Base-by-base conservation (phyloP, 805 yeast species). In the Tetrapisispora namnaoensis region DNA sequence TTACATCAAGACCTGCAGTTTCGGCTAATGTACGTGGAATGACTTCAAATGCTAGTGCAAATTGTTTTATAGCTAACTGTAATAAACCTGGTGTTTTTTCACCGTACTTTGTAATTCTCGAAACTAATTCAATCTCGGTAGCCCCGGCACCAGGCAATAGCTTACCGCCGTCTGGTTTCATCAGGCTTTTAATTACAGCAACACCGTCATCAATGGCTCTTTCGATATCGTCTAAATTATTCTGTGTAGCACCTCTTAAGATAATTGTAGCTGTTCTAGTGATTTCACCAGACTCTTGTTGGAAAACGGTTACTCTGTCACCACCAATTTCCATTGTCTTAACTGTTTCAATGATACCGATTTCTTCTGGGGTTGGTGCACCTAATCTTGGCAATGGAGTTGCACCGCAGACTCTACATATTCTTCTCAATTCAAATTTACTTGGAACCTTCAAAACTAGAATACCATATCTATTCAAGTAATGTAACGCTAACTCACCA, bases 171-270 rank as follows among this genome's bases (percentile, higher is more conserved):
- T 74, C 66, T 64, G 86, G 91, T 68, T 83, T 85, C 58, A 91
- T 76, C 55, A 93, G 74, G 1, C 96, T 90, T 70, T 93, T 93
- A 57, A 91, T 80, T 32, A 95, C 86, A 51, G 87, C 79, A 44
- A 93, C 95, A 62, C 98, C 97, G 62, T 93, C 99, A 64, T 93
- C 98, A 53, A 93, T 87, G 45, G 98, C 95, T 62, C 99, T 81
- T 73, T 93, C 99, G 51, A 93, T 79, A 65, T 93, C 98, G 62
- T 93, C 99, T 64, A 93, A 72, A 65, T 77, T 80, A 70, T 87
- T 90, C 68, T 88, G 91, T 7, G 99, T 93, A 40, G 99, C 99
- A 49, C 99, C 99, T 68, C 99, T 80, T 48, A 93, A 73, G 44
- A 93, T 83, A 59, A 93, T 89, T 9, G 99, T 93, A 16, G 98